These are phyloP conservation scores for Claviceps citrina DNA, from an alignment of 2,329 filamentous ascomycete species.

Conservation along the genomic window DNA sequence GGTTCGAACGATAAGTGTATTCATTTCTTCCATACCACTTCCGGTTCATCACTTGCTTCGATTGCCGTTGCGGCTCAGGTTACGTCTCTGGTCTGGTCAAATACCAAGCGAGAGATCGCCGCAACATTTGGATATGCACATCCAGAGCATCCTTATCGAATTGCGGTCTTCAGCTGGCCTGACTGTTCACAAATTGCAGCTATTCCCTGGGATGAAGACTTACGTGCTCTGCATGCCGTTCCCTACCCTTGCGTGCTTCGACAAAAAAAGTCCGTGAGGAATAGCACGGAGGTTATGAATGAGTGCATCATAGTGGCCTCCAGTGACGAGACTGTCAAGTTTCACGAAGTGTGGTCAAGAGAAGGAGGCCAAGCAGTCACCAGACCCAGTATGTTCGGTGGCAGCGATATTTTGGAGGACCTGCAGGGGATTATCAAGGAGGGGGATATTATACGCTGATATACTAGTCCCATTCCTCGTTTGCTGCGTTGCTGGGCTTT, in stretches of 20 bases:
- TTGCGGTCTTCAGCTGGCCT: slow-evolving; percentile 91
- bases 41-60: slow-evolving; percentile 70
- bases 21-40: slow-evolving; percentile 81
- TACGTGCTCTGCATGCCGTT: slow-evolving; percentile 75
- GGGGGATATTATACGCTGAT: slow-evolving; percentile 53
- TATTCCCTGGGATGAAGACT: slow-evolving; percentile 68
- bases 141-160: slow-evolving; percentile 73
- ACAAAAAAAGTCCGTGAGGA: slow-evolving; percentile 14
- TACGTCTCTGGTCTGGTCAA: slow-evolving; percentile 83
- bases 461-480: neutral
- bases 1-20: slow-evolving; percentile 92
- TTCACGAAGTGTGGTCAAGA: slow-evolving; percentile 85
- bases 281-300: slow-evolving; percentile 17
- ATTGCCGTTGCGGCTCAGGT: slow-evolving; percentile 91
- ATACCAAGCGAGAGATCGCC: slow-evolving; percentile 68
- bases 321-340: slow-evolving; percentile 84
- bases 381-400: slow-evolving; percentile 51
- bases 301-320: slow-evolving; percentile 75
- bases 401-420: slow-evolving; percentile 72
- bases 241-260: slow-evolving; percentile 49
- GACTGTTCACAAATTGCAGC: slow-evolving; percentile 72
- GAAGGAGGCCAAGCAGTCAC: slow-evolving; percentile 36
- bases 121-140: slow-evolving; percentile 90
- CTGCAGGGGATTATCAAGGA: slow-evolving; percentile 67
- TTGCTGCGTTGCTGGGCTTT: neutral